phyloP scores from a whole-genome alignment of 2,329 filamentous ascomycete genomes.

The Aspergillus glaucus region DNA sequence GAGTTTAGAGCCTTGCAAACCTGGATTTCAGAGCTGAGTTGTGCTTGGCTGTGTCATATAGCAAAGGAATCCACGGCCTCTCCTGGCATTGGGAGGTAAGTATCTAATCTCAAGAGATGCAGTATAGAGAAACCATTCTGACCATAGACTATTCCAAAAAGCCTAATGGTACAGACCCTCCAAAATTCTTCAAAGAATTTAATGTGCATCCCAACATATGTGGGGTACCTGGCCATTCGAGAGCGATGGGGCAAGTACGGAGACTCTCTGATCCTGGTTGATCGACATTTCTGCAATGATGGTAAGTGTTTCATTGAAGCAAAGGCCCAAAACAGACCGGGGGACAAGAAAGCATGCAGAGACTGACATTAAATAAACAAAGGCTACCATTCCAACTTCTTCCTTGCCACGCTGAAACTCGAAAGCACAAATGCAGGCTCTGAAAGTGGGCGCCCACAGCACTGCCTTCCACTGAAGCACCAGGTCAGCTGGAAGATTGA shows the following conservation, averaged over 20 bases:
- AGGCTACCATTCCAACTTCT: background rate
- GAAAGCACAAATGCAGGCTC: background rate
- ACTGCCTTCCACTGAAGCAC: background rate
- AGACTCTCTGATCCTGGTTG: background rate
- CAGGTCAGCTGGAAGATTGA: background rate
- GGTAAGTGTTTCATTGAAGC: background rate
- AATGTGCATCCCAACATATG: background rate
- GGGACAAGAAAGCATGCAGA: background rate
- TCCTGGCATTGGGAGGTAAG: background rate
- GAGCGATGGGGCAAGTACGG: background rate
- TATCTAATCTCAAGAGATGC: background rate
- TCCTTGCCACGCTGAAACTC: background rate
- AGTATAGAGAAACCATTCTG: background rate
- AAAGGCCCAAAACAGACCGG: background rate
- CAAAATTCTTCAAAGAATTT: background rate
- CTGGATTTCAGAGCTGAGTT: background rate
- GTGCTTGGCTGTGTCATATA: background rate
- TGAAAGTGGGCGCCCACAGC: background rate
- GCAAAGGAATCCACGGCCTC: background rate
- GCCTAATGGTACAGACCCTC: background rate
- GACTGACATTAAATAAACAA: background rate
- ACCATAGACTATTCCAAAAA: background rate
- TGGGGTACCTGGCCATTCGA: background rate
- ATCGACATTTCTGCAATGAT: background rate
- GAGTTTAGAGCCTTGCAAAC: background rate